These are phyloP conservation scores for Usnea hakonensis DNA, from an alignment of 495 filamentous ascomycete genomes.

Conservation along the genomic window DNA sequence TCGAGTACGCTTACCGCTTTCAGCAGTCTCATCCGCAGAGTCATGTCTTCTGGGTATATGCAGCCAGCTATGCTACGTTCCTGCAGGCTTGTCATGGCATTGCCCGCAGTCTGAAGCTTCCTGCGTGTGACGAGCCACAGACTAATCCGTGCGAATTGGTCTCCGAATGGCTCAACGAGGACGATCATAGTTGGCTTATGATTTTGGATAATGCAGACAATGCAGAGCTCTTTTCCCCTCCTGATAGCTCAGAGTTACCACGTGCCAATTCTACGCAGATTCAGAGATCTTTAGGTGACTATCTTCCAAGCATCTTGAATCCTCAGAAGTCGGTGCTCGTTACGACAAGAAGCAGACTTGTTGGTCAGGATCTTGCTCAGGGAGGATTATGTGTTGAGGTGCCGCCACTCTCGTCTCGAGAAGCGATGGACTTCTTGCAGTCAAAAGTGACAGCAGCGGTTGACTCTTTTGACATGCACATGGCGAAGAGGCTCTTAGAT, in stretches of 20 bases:
- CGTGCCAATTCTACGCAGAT: too few relatives aligned
- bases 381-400: background rate
- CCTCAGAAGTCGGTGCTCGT: background rate
- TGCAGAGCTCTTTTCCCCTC: too few relatives aligned
- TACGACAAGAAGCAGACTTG: background rate
- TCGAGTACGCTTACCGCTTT: too few relatives aligned
- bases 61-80: too few relatives aligned
- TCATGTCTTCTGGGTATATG: too few relatives aligned
- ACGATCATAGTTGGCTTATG: background rate
- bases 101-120: background rate
- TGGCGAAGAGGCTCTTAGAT: background rate
- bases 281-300: background rate
- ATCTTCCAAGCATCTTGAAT: background rate
- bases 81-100: too few relatives aligned
- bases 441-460: background rate
- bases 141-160: background rate
- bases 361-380: background rate
- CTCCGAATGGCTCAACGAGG: background rate
- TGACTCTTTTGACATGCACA: background rate
- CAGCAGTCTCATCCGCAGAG: too few relatives aligned
- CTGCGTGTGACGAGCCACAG: background rate
- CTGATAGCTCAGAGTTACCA: too few relatives aligned
- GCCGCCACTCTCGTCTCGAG: background rate
- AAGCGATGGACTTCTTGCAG: background rate
- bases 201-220: slow-evolving; percentile 1